Evolutionary conservation across 192 early-diverging fungal species (phyloP).

Genomic region (Coemansia sp.): DNA sequence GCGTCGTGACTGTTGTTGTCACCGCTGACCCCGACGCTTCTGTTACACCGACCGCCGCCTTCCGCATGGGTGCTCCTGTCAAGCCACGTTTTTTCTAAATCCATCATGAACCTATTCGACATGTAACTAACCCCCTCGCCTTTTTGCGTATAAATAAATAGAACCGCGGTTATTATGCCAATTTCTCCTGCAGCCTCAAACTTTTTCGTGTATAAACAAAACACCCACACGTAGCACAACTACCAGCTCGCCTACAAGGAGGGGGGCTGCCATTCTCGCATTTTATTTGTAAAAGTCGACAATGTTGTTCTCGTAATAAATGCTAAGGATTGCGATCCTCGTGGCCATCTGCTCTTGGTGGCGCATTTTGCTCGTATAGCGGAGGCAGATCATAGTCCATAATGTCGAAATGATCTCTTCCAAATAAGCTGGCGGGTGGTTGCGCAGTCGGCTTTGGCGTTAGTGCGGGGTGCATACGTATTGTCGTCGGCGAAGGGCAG

Average conservation of each 20-base stretch:
- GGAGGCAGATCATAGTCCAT: not conserved
- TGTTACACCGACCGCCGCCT: not conserved
- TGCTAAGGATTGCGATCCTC: no score
- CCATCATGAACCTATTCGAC: not conserved
- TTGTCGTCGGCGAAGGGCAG: not conserved
- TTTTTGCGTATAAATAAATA: no score
- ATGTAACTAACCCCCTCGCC: no score
- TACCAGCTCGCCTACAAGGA: no score
- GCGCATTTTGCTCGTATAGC: not conserved
- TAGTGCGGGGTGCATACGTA: not conserved
- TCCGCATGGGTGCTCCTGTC: conserved; percentile 1
- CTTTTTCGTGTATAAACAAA: no score
- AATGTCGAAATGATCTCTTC: not conserved
- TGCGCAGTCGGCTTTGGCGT: not conserved
- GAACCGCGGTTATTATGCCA: no score
- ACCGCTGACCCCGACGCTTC: not conserved
- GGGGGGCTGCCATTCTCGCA: no score
- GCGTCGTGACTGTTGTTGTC: not conserved
- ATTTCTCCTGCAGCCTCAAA: no score
- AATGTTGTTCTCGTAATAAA: no score
- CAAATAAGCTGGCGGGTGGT: not conserved
- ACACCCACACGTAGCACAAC: no score
- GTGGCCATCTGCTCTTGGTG: not conserved
- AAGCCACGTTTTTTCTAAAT: not conserved
- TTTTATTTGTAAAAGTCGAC: no score